Conservation (phyloP, 139 green algal genomes). For the Yamagishiella unicocca region DNA sequence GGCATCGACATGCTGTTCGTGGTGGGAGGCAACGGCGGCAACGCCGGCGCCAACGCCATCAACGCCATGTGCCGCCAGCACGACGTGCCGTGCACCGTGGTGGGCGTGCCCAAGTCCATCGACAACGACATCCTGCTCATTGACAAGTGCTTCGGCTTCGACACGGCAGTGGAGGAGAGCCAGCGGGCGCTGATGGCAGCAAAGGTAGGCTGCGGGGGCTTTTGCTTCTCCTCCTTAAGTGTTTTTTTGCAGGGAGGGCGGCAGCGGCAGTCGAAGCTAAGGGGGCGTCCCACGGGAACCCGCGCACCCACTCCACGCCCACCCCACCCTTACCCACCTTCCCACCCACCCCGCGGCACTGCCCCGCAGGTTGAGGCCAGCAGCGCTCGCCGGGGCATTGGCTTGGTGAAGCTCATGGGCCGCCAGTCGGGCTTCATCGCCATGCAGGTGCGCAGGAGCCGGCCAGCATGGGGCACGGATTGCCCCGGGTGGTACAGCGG, state of each 20-base stretch:
- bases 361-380: conserved; percentile 83
- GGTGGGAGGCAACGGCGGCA: conserved; percentile 93
- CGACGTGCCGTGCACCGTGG: conserved; percentile 69
- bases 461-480: no score
- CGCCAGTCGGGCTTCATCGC: conserved; percentile 97
- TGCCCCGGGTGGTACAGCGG: no score
- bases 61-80: conserved; percentile 68
- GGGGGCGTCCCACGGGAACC: no score
- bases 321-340: no score
- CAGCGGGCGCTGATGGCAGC: conserved; percentile 94
- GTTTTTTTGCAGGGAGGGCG: no score
- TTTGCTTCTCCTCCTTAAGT: no score
- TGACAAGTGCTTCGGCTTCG: conserved; percentile 83
- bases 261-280: no score
- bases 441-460: conserved; percentile 68
- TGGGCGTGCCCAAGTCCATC: conserved; percentile 62
- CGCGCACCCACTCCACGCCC: no score
- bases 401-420: conserved; percentile 99
- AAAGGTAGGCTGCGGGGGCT: conserved; percentile 71
- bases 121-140: conserved; percentile 81
- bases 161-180: conserved; percentile 98
- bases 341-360: background rate
- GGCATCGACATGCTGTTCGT: conserved; percentile 98
- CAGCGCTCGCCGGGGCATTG: conserved; percentile 86
- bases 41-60: conserved; percentile 80